Evolutionary conservation across 2,329 filamentous ascomycete species (phyloP).

Genomic region (Penicillium thymicola): DNA sequence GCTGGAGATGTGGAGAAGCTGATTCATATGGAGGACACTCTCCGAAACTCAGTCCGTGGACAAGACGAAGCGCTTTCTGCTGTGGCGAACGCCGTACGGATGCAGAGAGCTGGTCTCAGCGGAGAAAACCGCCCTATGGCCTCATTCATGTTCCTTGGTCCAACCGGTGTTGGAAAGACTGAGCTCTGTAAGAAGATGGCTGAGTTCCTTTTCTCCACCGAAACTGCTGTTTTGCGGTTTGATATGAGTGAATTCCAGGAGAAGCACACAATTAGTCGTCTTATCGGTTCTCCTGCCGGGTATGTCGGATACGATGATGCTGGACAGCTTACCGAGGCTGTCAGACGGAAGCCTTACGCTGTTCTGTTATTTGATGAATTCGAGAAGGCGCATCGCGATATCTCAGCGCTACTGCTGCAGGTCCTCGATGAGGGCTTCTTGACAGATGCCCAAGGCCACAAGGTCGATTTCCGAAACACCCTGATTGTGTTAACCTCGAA

Average conservation of each 20-base stretch:
- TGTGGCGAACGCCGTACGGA: constrained; percentile 86
- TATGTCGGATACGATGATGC: constrained; percentile 97
- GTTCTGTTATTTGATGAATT: constrained; percentile 96
- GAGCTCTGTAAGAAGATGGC: constrained; percentile 97
- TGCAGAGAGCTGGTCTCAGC: constrained; percentile 87
- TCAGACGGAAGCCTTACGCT: constrained; percentile 90
- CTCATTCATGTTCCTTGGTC: constrained; percentile 96
- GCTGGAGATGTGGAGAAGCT: constrained; percentile 92
- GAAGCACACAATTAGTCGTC: constrained; percentile 88
- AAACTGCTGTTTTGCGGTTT: constrained; percentile 85
- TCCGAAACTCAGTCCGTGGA: constrained; percentile 79
- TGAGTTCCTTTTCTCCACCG: constrained; percentile 86
- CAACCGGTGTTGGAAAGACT: constrained; percentile 95
- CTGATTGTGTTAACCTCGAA: constrained; percentile 97
- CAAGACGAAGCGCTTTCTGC: constrained; percentile 91
- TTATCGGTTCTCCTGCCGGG: constrained; percentile 89
- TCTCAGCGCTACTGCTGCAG: constrained; percentile 85
- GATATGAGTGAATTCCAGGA: constrained; percentile 99
- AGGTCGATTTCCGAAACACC: constrained; percentile 94
- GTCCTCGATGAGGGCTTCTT: constrained; percentile 95
- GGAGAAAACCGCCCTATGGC: constrained; percentile 89
- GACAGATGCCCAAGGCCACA: constrained; percentile 92
- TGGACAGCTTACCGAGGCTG: constrained; percentile 91
- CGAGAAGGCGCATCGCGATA: constrained; percentile 94
- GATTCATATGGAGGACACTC: constrained; percentile 89